These are phyloP conservation scores for Blastobotrys buckinghamii DNA, from an alignment of 1,139 yeast genomes.

Conservation along the genomic window DNA sequence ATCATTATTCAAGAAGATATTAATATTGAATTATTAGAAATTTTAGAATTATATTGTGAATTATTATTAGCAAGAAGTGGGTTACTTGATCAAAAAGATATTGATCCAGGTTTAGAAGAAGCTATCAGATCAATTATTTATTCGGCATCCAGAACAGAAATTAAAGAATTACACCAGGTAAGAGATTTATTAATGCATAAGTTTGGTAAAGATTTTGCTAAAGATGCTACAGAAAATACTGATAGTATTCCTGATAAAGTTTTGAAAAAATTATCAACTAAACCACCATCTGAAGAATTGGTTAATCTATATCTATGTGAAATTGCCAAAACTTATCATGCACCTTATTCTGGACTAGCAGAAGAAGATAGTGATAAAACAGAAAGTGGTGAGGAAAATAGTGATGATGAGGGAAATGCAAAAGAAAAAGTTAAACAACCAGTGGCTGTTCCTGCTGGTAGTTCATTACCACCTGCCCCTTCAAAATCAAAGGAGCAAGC, in stretches of 20 bases:
- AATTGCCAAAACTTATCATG: conserved; percentile 74
- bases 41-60: conserved; percentile 79
- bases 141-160: conserved; percentile 66
- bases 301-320: conserved; percentile 70
- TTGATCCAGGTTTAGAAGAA: conserved; percentile 65
- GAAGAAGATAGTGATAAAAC: conserved; percentile 28
- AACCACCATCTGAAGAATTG: conserved; percentile 60
- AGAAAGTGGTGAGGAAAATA: conserved; percentile 21
- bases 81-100: conserved; percentile 44
- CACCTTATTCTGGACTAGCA: conserved; percentile 51
- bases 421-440: conserved; percentile 29
- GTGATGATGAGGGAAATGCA: conserved; percentile 19
- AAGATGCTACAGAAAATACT: conserved; percentile 54
- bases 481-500: conserved; percentile 28
- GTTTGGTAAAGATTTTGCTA: conserved; percentile 62
- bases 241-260: conserved; percentile 62
- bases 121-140: conserved; percentile 68
- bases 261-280: conserved; percentile 53
- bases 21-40: conserved; percentile 73
- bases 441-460: conserved; percentile 31
- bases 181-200: conserved; percentile 57
- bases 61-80: conserved; percentile 69
- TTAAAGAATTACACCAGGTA: conserved; percentile 60
- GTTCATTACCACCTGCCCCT: conserved; percentile 11
- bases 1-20: conserved; percentile 82